Conservation (phyloP, 192 early-diverging fungal genomes). For the Nowakowskiella sp. region DNA sequence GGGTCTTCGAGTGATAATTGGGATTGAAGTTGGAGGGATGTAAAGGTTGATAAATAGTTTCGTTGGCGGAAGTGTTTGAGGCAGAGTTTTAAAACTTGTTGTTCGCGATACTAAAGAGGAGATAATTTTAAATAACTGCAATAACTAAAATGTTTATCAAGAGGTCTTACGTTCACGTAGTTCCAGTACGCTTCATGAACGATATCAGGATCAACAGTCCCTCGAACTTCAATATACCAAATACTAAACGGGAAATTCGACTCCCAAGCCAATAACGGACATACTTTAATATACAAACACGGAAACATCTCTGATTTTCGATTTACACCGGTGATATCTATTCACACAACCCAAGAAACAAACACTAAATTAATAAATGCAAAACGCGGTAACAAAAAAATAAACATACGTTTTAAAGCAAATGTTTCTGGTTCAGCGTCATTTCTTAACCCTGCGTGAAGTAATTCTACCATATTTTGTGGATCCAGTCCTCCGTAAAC, state of each 20-base stretch:
- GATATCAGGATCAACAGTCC: constrained; percentile 58
- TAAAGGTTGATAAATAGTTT: constrained; percentile 65
- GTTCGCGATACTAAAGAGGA: constrained; percentile 55
- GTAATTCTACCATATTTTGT: constrained; percentile 80
- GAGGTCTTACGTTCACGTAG: constrained; percentile 50
- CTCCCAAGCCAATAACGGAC: constrained; percentile 81
- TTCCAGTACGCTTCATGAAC: constrained; percentile 58
- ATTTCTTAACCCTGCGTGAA: constrained; percentile 52
- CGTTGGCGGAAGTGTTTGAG: constrained; percentile 83
- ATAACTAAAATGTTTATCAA: neutral
- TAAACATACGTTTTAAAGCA: constrained; percentile 59
- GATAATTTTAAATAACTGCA: constrained; percentile 1
- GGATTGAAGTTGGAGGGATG: constrained; percentile 55
- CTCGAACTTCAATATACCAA: constrained; percentile 87
- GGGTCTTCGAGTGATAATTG: constrained; percentile 68
- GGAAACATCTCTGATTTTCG: constrained; percentile 55
- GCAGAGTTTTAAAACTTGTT: constrained; percentile 73
- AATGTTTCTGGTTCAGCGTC: constrained; percentile 81
- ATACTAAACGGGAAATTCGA: constrained; percentile 93
- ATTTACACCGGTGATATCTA: constrained; percentile 1
- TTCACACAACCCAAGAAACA: neutral
- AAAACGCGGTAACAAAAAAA: neutral
- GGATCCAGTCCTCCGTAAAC: constrained; percentile 78
- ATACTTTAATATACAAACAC: constrained; percentile 88
- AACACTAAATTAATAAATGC: neutral